Percentiles rank a stretch among this genome's conserved stretches.
These are phyloP conservation scores for Arbutus unedo DNA, from an alignment of 148 eudicot genomes.

Conservation along the genomic window DNA sequence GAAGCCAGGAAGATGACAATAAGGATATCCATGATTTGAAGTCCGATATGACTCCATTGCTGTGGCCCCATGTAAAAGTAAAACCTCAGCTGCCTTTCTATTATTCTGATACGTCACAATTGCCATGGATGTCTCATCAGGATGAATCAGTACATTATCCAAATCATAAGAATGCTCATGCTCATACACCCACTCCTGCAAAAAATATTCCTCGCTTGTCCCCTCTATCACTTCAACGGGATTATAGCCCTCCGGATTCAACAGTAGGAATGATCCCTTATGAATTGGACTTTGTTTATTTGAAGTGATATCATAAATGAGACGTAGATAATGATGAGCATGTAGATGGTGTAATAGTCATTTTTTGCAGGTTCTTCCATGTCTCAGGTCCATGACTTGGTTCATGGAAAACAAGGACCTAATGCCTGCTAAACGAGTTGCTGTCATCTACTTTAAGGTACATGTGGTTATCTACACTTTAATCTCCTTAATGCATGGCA, in stretches of 20 bases:
- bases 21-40: constrained; percentile 20
- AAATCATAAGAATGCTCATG: constrained; percentile 59
- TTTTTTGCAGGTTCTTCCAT: constrained; percentile 61
- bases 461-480: neutral
- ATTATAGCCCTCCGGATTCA: constrained; percentile 57
- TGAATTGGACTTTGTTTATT: neutral
- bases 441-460: constrained; percentile 85
- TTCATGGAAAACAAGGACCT: constrained; percentile 77
- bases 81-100: neutral
- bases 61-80: constrained; percentile 53
- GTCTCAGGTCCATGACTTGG: constrained; percentile 96
- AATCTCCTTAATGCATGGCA: neutral
- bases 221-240: constrained; percentile 63
- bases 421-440: constrained; percentile 70
- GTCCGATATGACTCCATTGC: constrained; percentile 52
- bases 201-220: constrained; percentile 43
- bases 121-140: constrained; percentile 27
- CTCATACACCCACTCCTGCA: neutral
- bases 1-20: constrained; percentile 37
- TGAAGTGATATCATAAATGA: neutral
- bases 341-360: neutral
- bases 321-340: neutral
- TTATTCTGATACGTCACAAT: neutral
- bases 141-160: constrained; percentile 53
- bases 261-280: constrained; percentile 39